Percentiles rank a stretch among this genome's conserved stretches.
Evolutionary conservation across 192 early-diverging fungal species (phyloP).

Genomic region (Ramicandelaber brevisporus): DNA sequence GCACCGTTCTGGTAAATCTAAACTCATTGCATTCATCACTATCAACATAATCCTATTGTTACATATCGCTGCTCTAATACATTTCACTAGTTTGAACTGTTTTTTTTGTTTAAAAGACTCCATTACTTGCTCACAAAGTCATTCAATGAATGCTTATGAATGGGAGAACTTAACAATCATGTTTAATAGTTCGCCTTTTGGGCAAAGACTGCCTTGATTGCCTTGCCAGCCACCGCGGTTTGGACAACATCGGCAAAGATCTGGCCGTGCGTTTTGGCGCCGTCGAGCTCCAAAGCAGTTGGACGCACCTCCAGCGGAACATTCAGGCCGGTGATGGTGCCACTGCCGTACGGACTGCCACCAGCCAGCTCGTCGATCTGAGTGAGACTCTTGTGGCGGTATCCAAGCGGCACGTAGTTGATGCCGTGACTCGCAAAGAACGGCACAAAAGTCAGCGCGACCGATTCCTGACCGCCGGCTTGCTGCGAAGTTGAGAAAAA

Average conservation of each 20-base stretch:
- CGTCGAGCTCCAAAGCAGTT: constrained; percentile 5
- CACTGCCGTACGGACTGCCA: constrained; percentile 7
- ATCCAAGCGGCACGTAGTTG: constrained; percentile 23
- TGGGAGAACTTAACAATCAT: no score
- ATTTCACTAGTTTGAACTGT: no score
- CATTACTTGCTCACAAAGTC: no score
- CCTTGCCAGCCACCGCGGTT: constrained; percentile 1
- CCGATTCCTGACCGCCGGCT: constrained; percentile 26
- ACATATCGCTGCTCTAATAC: no score
- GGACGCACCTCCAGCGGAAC: constrained; percentile 8
- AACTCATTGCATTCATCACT: no score
- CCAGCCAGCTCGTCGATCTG: constrained; percentile 4
- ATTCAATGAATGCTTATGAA: no score
- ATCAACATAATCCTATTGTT: no score
- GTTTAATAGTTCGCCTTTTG: no score
- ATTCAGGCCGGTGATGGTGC: constrained; percentile 6
- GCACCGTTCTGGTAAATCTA: no score
- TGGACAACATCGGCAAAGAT: constrained; percentile 7
- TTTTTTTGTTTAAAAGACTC: no score
- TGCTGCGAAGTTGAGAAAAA: constrained; percentile 20
- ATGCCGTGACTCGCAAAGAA: constrained; percentile 28
- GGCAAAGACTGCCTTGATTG: not conserved
- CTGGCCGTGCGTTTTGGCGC: constrained; percentile 10
- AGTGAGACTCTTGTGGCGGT: constrained; percentile 4
- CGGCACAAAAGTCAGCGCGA: constrained; percentile 17